Conservation (phyloP, 2,329 filamentous ascomycete species). For the Pleoardoris graminearum region DNA sequence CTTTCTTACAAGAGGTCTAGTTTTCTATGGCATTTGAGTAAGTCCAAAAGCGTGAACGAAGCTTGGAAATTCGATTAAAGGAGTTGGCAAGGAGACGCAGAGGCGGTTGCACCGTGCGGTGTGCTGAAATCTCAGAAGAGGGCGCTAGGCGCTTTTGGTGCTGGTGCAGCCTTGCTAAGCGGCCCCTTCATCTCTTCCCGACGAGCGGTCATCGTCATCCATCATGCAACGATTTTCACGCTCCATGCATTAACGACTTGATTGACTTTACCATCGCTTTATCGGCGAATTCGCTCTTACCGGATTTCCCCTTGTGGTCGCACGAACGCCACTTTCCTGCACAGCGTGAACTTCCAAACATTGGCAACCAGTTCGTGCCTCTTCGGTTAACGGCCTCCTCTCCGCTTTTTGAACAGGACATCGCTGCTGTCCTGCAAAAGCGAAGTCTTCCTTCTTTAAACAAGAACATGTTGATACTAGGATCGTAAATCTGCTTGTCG, state of each 20-base stretch:
- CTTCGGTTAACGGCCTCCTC: no score
- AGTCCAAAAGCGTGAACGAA: not conserved
- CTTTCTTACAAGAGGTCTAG: conserved; percentile 23
- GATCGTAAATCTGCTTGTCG: no score
- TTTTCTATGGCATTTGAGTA: not conserved
- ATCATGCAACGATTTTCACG: not conserved
- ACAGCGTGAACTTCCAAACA: no score
- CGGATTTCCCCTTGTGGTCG: not conserved
- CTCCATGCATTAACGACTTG: not conserved
- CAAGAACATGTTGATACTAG: no score
- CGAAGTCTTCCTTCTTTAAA: no score
- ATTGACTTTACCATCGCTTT: no score
- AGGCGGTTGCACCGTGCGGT: not conserved
- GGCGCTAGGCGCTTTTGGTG: not conserved
- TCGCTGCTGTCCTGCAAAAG: no score
- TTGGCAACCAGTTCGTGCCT: no score
- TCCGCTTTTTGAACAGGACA: no score
- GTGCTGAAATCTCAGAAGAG: not conserved
- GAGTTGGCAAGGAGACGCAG: not conserved
- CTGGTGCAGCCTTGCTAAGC: not conserved
- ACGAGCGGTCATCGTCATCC: not conserved
- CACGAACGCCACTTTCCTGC: no score
- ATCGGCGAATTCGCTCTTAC: no score
- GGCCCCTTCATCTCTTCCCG: not conserved
- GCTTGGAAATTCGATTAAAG: not conserved